A percentile compares a stretch with the other conserved stretches of the same genome.
phyloP scores from a whole-genome alignment of 106 monocot species.

The Hemerocallis citrina region DNA sequence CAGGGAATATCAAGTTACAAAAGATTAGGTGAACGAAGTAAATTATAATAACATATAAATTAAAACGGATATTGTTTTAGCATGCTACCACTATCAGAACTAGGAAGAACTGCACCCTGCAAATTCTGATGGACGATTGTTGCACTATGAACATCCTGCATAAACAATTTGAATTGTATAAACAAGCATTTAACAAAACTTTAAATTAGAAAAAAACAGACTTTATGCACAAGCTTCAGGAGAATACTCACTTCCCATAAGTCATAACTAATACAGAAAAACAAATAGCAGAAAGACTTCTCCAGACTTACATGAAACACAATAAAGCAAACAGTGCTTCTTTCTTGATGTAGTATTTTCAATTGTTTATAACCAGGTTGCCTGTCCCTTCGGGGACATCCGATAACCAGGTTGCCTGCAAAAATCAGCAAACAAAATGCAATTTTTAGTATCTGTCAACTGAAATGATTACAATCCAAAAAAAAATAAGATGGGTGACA shows the following conservation, averaged over 20 bases:
- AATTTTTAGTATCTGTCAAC: background rate
- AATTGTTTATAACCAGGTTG: conserved; percentile 99
- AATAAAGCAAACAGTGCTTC: conserved; percentile 98
- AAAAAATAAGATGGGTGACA: background rate
- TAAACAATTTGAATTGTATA: conserved; percentile 2
- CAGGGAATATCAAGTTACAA: background rate
- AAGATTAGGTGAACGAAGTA: background rate
- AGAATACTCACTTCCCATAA: no score
- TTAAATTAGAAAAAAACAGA: no score
- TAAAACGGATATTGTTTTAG: conserved; percentile 95
- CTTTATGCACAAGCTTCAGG: no score
- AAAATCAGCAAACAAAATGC: conserved; percentile 13
- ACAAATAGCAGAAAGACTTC: background rate
- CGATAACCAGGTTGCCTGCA: no score
- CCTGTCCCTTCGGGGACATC: no score
- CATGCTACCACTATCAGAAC: conserved; percentile 91
- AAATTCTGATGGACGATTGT: conserved; percentile 76
- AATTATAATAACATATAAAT: background rate
- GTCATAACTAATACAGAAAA: no score
- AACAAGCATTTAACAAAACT: background rate
- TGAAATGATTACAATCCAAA: background rate
- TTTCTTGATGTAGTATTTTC: conserved; percentile 90
- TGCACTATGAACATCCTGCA: conserved; percentile 83
- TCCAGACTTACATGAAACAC: conserved; percentile 64
- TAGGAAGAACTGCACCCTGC: conserved; percentile 90